phyloP scores from a whole-genome alignment of 2,329 filamentous ascomycete genomes.

The Trichophyton equinum region DNA sequence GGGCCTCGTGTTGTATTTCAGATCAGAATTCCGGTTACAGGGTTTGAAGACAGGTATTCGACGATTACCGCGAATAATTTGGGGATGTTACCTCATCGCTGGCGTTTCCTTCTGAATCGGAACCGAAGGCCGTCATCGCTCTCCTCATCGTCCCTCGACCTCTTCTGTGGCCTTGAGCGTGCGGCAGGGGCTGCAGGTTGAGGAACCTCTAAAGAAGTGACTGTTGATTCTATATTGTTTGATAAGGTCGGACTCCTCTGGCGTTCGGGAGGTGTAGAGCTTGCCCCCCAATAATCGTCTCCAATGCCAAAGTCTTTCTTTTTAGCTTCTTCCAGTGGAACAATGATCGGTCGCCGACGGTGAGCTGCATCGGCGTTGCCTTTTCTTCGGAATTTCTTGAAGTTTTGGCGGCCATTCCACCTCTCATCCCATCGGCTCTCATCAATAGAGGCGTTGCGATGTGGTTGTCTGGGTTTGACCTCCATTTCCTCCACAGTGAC shows the following conservation, averaged over 20 bases:
- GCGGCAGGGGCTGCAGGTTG: neutral
- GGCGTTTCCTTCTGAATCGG: conserved; percentile 39
- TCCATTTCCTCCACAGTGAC: conserved; percentile 68
- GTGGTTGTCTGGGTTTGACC: conserved; percentile 31
- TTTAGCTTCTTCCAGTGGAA: conserved; percentile 58
- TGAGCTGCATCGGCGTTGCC: conserved; percentile 28
- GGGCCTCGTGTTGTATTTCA: no score
- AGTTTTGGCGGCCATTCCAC: conserved; percentile 94
- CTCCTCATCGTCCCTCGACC: conserved; percentile 34
- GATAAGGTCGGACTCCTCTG: conserved; percentile 18
- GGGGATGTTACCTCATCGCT: neutral
- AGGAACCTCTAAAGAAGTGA: conserved; percentile 4
- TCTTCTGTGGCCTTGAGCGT: conserved; percentile 6
- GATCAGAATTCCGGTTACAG: no score
- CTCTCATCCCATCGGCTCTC: conserved; percentile 64
- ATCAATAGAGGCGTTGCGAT: conserved; percentile 25
- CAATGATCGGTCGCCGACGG: conserved; percentile 46
- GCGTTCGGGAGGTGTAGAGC: conserved; percentile 17
- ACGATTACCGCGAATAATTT: neutral
- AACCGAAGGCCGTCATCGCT: conserved; percentile 47
- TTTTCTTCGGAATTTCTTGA: conserved; percentile 61
- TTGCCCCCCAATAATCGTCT: conserved; percentile 58
- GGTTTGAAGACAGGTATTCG: neutral
- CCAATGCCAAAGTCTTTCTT: conserved; percentile 61
- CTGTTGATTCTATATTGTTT: conserved; percentile 22